Evolutionary conservation across 2,329 filamentous ascomycete species (phyloP).

Genomic region (Penicillium olsonii): DNA sequence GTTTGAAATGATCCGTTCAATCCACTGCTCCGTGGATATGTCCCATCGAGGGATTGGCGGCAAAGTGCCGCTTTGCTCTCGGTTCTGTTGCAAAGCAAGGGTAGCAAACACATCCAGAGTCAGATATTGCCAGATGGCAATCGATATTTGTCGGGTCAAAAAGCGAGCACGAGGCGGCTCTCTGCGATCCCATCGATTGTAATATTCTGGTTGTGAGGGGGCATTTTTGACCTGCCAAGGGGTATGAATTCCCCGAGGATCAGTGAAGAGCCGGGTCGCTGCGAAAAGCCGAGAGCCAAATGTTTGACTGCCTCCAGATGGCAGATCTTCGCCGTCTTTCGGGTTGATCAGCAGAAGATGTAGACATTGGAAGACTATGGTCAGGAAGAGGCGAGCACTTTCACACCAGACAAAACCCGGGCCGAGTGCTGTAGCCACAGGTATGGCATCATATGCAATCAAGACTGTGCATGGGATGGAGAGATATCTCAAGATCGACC

Average conservation of each 20-base stretch:
- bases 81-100: neutral
- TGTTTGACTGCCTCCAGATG: neutral
- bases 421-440: conserved; percentile 6
- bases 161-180: conserved; percentile 13
- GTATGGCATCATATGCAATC: conserved; percentile 6
- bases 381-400: conserved; percentile 10
- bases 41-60: conserved; percentile 8
- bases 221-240: conserved; percentile 21
- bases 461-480: conserved; percentile 12
- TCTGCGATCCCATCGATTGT: neutral
- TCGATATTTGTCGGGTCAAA: conserved; percentile 14
- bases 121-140: conserved; percentile 21
- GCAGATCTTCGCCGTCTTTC: conserved; percentile 6
- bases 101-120: conserved; percentile 7
- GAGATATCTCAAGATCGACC: conserved; percentile 16
- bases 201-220: conserved; percentile 15
- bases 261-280: conserved; percentile 4
- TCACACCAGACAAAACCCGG: conserved; percentile 18
- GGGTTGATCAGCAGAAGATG: conserved; percentile 8
- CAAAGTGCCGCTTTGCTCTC: conserved; percentile 1
- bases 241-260: conserved; percentile 19
- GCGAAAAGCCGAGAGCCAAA: neutral
- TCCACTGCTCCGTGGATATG: conserved; percentile 15
- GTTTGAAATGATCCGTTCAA: conserved; percentile 10
- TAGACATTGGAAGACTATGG: conserved; percentile 15